phyloP scores from a whole-genome alignment of 164 flowering plant species.

The Nelumbo lutea region DNA sequence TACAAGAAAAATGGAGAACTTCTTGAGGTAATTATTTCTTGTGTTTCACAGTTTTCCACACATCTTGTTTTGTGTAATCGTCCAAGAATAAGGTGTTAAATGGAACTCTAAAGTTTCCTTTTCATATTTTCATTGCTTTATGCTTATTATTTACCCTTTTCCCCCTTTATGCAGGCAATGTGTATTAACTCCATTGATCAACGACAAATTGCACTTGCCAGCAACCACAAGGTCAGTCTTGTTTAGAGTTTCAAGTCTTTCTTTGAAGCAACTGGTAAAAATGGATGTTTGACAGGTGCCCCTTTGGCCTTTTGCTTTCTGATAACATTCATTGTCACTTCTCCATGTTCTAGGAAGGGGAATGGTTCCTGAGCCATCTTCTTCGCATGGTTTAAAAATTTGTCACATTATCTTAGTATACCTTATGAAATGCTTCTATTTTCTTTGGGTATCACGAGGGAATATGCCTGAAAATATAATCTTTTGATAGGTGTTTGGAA shows the following conservation, averaged over 20 bases:
- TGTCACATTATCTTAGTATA: too few relatives aligned
- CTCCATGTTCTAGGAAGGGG: too few relatives aligned
- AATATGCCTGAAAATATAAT: too few relatives aligned
- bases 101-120: neutral
- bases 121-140: neutral
- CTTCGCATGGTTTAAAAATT: too few relatives aligned
- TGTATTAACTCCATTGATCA: slow-evolving; percentile 75
- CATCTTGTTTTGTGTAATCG: neutral
- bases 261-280: slow-evolving; percentile 2
- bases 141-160: neutral
- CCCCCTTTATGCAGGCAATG: slow-evolving; percentile 52
- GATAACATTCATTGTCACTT: too few relatives aligned
- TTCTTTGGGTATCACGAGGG: too few relatives aligned
- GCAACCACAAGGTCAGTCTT: slow-evolving; percentile 67
- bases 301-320: neutral
- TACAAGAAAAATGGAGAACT: slow-evolving; percentile 83
- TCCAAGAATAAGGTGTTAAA: too few relatives aligned
- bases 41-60: neutral
- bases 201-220: slow-evolving; percentile 74
- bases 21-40: slow-evolving; percentile 57
- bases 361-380: too few relatives aligned
- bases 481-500: too few relatives aligned
- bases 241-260: neutral
- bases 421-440: too few relatives aligned
- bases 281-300: neutral